Base-by-base conservation (phyloP, 768 basidiomycete genomes). In the Leccinellum luteum region DNA sequence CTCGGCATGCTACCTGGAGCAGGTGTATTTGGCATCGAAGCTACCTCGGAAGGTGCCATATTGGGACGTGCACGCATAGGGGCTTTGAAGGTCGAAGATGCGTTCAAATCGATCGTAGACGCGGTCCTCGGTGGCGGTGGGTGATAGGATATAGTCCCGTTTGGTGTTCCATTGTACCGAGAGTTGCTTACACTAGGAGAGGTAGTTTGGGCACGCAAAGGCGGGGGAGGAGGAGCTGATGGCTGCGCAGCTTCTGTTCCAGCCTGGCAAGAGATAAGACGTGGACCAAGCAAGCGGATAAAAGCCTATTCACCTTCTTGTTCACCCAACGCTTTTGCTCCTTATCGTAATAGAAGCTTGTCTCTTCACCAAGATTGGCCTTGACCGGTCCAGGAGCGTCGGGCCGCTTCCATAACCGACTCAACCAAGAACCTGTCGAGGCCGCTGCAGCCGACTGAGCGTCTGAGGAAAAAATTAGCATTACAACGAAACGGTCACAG, bases 271-370 rank as follows among this genome's bases (percentile, higher is more conserved):
- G 54, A 17, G 1, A 63, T 57, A 21, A 51, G 61, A 15, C 19
- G 28, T 41, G 7, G 38, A 44, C 32, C 4, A 30, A 2, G n/a
- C 23, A 31, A 34, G 23, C 41, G 48, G 9, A 19, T 47, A 51
- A 28, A 27, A 56, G 51, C 21, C 9, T 6, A 60, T 74, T 70
- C 59, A 92, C 94, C 77, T 89, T 94, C 74, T 90, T 95, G 71
- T 97, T 94, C 27, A 99, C 87, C 97, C 97, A 99, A 60, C 89
- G 84, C 71, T 95, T 94, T 58, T 88, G 81, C n/a, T 97, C 94
- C 65, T 90, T 87, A 69, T 99, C 97, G 69, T 91, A 99, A 66
- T 92, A 89, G 76, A 98, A 96, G 27, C 85, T 78, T 27, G 77
- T 93, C 69, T 94, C 85, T 63, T 98, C 93, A 8, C 97, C 97